phyloP scores from a whole-genome alignment of 148 eudicot species.

The Silene latifolia region DNA sequence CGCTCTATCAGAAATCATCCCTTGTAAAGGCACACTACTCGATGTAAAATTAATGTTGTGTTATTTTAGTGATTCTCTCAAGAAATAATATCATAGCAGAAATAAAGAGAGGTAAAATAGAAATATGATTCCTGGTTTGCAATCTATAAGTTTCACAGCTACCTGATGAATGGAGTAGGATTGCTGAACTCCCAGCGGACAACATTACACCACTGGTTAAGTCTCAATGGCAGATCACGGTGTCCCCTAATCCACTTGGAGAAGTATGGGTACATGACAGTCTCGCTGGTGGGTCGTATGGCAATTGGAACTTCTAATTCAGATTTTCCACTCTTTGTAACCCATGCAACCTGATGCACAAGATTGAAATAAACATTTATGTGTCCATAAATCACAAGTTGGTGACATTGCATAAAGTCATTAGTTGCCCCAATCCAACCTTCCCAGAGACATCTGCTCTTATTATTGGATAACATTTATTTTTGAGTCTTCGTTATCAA shows the following conservation, averaged over 20 bases:
- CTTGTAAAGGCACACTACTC: too few species aligned
- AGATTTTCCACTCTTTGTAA: constrained; percentile 86
- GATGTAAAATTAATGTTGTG: background rate
- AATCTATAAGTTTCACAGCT: background rate
- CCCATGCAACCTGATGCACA: constrained; percentile 89
- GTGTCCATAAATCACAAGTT: background rate
- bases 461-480: background rate
- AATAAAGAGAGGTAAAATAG: too few species aligned
- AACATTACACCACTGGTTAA: constrained; percentile 99
- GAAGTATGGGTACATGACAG: constrained; percentile 96
- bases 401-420: constrained; percentile 5
- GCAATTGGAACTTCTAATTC: constrained; percentile 91
- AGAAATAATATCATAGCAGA: background rate
- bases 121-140: too few species aligned
- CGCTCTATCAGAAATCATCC: too few species aligned
- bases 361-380: background rate
- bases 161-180: constrained; percentile 99
- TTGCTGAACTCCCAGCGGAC: constrained; percentile 99
- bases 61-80: background rate
- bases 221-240: constrained; percentile 87
- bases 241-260: constrained; percentile 99
- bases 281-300: constrained; percentile 99
- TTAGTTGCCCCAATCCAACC: background rate
- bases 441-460: background rate
- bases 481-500: background rate